A percentile compares a stretch with the other conserved stretches of the same genome.
phyloP scores from a whole-genome alignment of 2,329 filamentous ascomycete genomes.

The Trichoderma sp. region DNA sequence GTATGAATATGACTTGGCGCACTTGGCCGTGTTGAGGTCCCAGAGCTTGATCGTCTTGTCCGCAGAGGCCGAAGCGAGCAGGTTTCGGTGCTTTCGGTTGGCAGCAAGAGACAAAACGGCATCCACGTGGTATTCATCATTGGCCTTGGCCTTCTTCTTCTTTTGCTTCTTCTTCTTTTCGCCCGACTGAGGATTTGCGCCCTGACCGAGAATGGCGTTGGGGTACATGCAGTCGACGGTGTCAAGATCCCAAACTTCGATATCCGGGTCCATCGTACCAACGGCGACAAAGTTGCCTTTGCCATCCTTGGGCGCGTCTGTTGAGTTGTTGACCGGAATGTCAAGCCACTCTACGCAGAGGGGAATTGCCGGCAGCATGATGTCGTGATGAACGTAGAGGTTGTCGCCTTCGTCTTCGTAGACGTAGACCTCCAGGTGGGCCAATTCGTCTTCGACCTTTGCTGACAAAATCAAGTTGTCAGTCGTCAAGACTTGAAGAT shows the following conservation, averaged over 20 bases:
- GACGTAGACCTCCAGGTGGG: constrained; percentile 93
- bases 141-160: constrained; percentile 83
- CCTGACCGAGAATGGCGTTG: constrained; percentile 88
- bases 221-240: constrained; percentile 97
- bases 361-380: constrained; percentile 96
- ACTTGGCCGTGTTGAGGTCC: constrained; percentile 89
- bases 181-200: constrained; percentile 50
- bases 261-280: constrained; percentile 96
- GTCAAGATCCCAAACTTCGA: constrained; percentile 97
- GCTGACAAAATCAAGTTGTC: constrained; percentile 92
- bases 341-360: constrained; percentile 95
- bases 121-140: constrained; percentile 91
- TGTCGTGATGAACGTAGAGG: constrained; percentile 98
- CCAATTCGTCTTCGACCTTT: constrained; percentile 94
- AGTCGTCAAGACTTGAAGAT: constrained; percentile 86
- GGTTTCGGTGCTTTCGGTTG: constrained; percentile 89
- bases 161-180: constrained; percentile 75
- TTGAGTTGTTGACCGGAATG: constrained; percentile 74
- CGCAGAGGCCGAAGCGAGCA: constrained; percentile 90
- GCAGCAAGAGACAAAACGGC: constrained; percentile 86
- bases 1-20: constrained; percentile 91
- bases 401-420: constrained; percentile 96
- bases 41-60: constrained; percentile 98
- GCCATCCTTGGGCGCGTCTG: constrained; percentile 56
- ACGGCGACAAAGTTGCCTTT: constrained; percentile 90